Percentiles rank a stretch among this genome's conserved stretches.
Evolutionary conservation across 1,284 basidiomycete species (phyloP).

Genomic region (Pseudozyma thailandica): DNA sequence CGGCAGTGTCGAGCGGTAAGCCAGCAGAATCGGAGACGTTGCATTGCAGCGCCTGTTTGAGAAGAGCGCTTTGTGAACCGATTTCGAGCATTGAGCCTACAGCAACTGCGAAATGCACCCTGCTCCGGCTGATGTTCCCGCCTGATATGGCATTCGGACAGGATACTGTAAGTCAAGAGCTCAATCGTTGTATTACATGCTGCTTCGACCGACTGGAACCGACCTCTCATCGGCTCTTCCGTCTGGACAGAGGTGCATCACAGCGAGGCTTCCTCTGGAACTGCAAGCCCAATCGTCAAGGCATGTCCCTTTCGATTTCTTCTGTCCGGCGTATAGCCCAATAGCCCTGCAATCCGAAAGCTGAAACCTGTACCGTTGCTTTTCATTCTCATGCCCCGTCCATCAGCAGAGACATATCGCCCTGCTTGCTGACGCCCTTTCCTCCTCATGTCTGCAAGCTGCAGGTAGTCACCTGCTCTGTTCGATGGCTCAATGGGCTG

Average conservation of each 20-base stretch:
- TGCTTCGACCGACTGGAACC: no score
- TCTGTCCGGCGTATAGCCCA: no score
- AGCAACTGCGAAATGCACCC: not conserved
- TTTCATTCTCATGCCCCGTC: not conserved
- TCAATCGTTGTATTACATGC: no score
- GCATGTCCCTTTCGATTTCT: not conserved
- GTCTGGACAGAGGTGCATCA: no score
- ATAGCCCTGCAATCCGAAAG: conserved; percentile 2
- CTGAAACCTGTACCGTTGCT: conserved; percentile 10
- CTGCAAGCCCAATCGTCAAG: conserved; percentile 9
- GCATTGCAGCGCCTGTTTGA: not conserved
- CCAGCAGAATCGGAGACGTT: not conserved
- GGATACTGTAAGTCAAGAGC: not conserved
- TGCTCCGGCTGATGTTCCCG: not conserved
- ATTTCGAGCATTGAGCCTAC: not conserved
- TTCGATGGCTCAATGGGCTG: not conserved
- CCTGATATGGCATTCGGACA: not conserved
- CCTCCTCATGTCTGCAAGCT: not conserved
- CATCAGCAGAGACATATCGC: conserved; percentile 18
- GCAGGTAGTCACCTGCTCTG: conserved; percentile 5
- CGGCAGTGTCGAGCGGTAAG: not conserved
- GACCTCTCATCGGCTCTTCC: no score
- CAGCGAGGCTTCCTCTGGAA: not conserved
- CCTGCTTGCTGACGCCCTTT: conserved; percentile 23
- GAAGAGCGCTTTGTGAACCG: not conserved